These are phyloP conservation scores for Microdochium bolleyi DNA, from an alignment of 2,329 filamentous ascomycete genomes.

Conservation along the genomic window DNA sequence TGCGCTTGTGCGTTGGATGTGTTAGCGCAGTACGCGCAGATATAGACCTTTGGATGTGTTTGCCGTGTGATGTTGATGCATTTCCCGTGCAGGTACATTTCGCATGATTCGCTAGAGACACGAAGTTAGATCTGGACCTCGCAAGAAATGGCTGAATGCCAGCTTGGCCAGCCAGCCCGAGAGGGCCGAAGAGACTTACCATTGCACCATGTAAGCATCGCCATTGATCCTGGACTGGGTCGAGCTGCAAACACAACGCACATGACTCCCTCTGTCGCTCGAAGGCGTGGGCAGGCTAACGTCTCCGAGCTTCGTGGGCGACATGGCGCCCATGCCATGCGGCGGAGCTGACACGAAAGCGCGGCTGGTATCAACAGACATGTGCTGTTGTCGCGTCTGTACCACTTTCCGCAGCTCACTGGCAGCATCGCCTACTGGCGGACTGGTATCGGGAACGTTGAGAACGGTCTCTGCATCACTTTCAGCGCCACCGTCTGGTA, in stretches of 20 bases:
- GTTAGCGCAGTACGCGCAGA: conserved; percentile 56
- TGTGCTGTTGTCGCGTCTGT: conserved; percentile 39
- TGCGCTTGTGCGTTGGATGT: conserved; percentile 46
- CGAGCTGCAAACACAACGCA: conserved; percentile 49
- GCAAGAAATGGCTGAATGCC: conserved; percentile 5
- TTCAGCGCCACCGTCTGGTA: conserved; percentile 30
- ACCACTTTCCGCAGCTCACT: conserved; percentile 53
- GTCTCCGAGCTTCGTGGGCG: conserved; percentile 43
- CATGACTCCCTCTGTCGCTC: conserved; percentile 30
- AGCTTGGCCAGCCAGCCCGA: background rate
- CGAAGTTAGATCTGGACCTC: conserved; percentile 23
- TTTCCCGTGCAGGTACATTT: conserved; percentile 56
- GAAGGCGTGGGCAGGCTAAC: conserved; percentile 37
- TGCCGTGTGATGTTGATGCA: conserved; percentile 52
- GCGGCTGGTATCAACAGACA: conserved; percentile 22
- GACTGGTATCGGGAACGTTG: conserved; percentile 30
- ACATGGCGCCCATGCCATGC: conserved; percentile 26
- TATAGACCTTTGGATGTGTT: conserved; percentile 52
- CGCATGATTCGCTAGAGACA: conserved; percentile 41
- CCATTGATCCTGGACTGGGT: conserved; percentile 25
- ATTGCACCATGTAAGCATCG: conserved; percentile 53
- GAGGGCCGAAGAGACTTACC: conserved; percentile 28
- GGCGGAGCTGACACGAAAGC: conserved; percentile 22
- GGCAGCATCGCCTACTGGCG: conserved; percentile 44
- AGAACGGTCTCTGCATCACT: conserved; percentile 54